Evolutionary conservation across 305 asterid species (phyloP).

Genomic region (Lippia alba): DNA sequence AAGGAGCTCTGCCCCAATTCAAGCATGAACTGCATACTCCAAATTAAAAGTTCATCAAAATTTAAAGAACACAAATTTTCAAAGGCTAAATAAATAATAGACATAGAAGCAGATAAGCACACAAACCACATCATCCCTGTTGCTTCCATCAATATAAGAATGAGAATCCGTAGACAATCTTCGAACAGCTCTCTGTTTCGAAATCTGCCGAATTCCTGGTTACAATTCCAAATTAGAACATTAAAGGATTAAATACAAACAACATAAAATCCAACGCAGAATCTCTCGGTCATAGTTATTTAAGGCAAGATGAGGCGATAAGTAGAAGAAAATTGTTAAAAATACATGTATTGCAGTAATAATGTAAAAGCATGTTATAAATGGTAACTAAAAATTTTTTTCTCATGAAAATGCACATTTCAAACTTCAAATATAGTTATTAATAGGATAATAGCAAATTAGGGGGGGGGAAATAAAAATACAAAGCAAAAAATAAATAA

Average conservation of each 20-base stretch:
- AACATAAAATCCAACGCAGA: conserved; percentile 7
- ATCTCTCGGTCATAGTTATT: not conserved
- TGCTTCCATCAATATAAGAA: conserved; percentile 53
- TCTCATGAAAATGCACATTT: too few species aligned
- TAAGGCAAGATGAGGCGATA: too few species aligned
- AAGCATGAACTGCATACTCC: conserved; percentile 49
- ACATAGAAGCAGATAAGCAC: conserved; percentile 23
- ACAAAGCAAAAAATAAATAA: not conserved
- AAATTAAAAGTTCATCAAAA: conserved; percentile 30
- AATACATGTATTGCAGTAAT: too few species aligned
- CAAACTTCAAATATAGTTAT: too few species aligned
- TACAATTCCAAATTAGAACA: conserved; percentile 30
- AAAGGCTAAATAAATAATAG: conserved; percentile 14
- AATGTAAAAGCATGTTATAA: too few species aligned
- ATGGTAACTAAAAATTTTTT: too few species aligned
- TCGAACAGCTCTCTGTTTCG: conserved; percentile 51
- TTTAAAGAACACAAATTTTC: conserved; percentile 15
- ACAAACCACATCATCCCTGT: conserved; percentile 61
- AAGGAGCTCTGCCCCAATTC: conserved; percentile 57
- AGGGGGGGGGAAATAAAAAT: too few species aligned
- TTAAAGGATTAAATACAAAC: conserved; percentile 10
- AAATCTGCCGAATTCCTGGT: conserved; percentile 62
- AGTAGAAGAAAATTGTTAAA: too few species aligned
- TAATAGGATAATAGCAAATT: too few species aligned
- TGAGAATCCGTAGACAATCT: conserved; percentile 55